These are phyloP conservation scores for Fusarium setosum DNA, from an alignment of 2,329 filamentous ascomycete genomes.

Conservation along the genomic window DNA sequence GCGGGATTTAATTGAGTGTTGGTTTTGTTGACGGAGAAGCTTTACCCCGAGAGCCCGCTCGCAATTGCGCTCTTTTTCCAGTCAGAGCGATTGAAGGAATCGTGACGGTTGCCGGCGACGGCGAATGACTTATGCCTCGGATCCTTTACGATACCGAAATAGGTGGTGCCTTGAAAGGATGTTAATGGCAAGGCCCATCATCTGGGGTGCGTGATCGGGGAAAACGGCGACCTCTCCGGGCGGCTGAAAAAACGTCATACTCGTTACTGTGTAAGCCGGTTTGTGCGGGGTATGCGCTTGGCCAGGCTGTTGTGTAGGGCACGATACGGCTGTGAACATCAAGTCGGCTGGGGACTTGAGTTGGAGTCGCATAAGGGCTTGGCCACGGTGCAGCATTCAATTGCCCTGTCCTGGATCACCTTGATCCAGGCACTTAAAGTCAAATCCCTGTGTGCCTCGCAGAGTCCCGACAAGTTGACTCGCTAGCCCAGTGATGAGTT, in stretches of 20 bases:
- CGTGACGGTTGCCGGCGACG: background rate
- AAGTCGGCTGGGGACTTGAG: background rate
- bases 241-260: slow-evolving; percentile 26
- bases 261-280: slow-evolving; percentile 17
- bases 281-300: slow-evolving; percentile 33
- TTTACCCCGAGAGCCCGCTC: slow-evolving; percentile 8
- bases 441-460: background rate
- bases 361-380: background rate
- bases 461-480: background rate
- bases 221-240: slow-evolving; percentile 26
- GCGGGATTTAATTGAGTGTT: slow-evolving; percentile 9
- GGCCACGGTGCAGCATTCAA: background rate
- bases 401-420: background rate
- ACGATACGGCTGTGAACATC: background rate
- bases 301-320: slow-evolving; percentile 2
- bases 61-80: too few relatives aligned
- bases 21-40: slow-evolving; percentile 17
- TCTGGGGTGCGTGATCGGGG: slow-evolving; percentile 23
- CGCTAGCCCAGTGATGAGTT: background rate
- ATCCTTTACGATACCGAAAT: slow-evolving; percentile 26
- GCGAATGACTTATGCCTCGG: background rate
- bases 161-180: slow-evolving; percentile 14
- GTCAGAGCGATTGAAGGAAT: background rate
- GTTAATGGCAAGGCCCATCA: slow-evolving; percentile 12
- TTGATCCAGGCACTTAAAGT: background rate